Conservation (phyloP, 257 asterid species). For the Salvia splendens region DNA sequence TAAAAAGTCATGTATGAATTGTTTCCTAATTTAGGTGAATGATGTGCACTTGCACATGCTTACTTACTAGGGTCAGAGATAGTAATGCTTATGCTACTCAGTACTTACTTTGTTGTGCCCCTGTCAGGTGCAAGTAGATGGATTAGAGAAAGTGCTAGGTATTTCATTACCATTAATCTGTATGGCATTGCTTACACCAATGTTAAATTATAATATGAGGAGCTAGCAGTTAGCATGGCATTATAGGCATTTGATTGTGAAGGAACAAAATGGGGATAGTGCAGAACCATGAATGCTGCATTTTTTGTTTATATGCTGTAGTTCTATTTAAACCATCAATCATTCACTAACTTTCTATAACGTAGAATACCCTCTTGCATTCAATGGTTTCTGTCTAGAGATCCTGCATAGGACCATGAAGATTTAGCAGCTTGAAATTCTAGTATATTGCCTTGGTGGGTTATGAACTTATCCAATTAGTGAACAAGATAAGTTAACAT, state of each 20-base stretch:
- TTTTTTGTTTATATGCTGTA: neutral
- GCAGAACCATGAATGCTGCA: neutral
- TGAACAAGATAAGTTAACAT: neutral
- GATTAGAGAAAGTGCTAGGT: neutral
- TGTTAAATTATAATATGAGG: neutral
- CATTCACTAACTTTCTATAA: conserved; percentile 11
- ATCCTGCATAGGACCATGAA: conserved; percentile 9
- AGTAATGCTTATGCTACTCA: neutral
- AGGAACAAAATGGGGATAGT: neutral
- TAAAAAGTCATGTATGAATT: neutral
- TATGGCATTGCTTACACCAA: neutral
- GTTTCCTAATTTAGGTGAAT: neutral
- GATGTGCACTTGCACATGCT: neutral
- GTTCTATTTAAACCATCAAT: neutral
- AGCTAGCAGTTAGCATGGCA: neutral
- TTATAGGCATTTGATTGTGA: neutral
- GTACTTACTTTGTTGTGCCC: neutral
- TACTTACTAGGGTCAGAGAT: neutral
- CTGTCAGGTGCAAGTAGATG: neutral
- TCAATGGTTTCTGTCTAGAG: neutral
- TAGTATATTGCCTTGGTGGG: conserved; percentile 1
- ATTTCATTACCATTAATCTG: neutral
- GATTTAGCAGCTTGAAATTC: conserved; percentile 1
- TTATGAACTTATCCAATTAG: neutral
- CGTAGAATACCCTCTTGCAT: conserved; percentile 16